Base-by-base conservation (phyloP, 306 rosid species). In the Hylodesmum podocarpum region DNA sequence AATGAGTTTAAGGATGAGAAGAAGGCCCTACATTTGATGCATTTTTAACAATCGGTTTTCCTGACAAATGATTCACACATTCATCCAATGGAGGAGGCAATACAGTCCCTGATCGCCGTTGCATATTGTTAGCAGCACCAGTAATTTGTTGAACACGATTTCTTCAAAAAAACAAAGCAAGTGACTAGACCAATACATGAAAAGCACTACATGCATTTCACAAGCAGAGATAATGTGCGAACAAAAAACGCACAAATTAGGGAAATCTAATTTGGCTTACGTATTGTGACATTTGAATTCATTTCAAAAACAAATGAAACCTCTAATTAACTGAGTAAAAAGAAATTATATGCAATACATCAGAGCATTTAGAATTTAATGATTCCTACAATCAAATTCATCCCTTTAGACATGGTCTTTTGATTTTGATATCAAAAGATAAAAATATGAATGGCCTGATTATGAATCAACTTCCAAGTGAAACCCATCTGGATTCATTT, bases 41-140 rank as follows among this genome's bases (percentile, higher is more conserved):
- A 76, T 82, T 90, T 79, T 85, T 86, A 3, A 77, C 80, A 75
- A 84, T 84, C 21, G 91, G 90, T 57, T 89, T 87, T 57, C 80
- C 96, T 7, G 89, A 55, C 19, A 91, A 85, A 78, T 41, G 79
- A 68, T 65, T 80, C 6, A 61, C 57, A 57, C 72, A 87, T 81
- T 91, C 97, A 72, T 94, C 98, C 53, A 86, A 15, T 11, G 98
- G 96, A 1, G 91, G 89, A n/a, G 97, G 98, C 84, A 94, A 85
- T 50, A 76, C 71, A 89, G 54, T 86, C 78, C 98, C 98, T 13
- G 93, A 84, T n/a, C 89, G 90, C 25, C 80, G 83, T 81, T 91
- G 93, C 87, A 87, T 73, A 80, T 79, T 87, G 89, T 80, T 79
- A 73, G 87, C 73, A 36, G 88, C 83, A 78, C 98, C 97, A 36